Conservation (phyloP, 176 grass and related monocot genomes). For the Cenchrus fungigraminus region DNA sequence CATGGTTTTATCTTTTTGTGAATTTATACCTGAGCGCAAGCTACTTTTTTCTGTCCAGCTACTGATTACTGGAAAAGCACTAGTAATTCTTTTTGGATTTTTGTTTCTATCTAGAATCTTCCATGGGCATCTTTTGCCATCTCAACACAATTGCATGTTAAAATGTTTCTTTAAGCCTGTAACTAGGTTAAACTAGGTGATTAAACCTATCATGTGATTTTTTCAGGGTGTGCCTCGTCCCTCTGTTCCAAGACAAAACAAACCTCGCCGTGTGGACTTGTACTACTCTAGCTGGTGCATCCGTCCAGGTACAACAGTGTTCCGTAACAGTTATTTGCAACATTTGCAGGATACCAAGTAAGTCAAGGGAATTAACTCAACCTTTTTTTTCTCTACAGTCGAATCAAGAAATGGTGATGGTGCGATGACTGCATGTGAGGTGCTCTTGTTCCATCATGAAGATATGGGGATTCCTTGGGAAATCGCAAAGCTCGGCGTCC, state of each 20-base stretch:
- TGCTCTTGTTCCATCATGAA: constrained; percentile 92
- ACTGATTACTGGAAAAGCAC: background rate
- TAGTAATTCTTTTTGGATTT: background rate
- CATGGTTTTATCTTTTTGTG: background rate
- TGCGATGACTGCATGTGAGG: constrained; percentile 81
- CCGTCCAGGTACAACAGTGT: constrained; percentile 65
- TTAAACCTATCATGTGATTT: constrained; percentile 19
- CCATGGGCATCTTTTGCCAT: background rate
- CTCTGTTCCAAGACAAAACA: constrained; percentile 68
- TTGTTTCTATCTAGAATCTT: background rate
- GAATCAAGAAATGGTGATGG: constrained; percentile 84
- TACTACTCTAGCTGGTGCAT: constrained; percentile 99
- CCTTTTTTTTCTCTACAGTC: constrained; percentile 44
- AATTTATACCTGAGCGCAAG: background rate
- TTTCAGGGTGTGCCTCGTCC: constrained; percentile 78
- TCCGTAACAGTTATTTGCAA: background rate
- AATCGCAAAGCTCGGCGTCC: constrained; percentile 75
- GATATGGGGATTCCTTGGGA: constrained; percentile 97
- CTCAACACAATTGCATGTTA: background rate
- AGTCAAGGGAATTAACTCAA: background rate
- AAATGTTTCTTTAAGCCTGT: background rate
- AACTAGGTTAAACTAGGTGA: background rate
- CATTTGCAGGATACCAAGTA: background rate
- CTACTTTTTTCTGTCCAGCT: background rate
- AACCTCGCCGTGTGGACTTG: constrained; percentile 90